Percentiles rank a stretch among this genome's conserved stretches.
These are phyloP conservation scores for Fusarium nanum DNA, from an alignment of 2,329 filamentous ascomycete species.

Conservation along the genomic window DNA sequence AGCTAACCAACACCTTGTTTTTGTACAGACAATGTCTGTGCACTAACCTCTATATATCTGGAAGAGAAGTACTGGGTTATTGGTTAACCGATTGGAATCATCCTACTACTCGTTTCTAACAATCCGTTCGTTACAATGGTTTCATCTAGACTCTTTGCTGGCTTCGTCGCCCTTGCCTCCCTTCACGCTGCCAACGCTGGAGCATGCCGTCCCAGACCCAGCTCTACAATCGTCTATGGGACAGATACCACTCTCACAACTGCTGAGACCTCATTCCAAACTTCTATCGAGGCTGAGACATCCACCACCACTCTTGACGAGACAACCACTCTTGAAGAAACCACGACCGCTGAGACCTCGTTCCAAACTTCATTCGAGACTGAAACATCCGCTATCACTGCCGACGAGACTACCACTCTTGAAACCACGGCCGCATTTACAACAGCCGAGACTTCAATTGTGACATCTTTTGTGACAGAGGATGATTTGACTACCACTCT, in stretches of 20 bases:
- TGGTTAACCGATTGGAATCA: background rate
- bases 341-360: background rate
- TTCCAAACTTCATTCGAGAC: background rate
- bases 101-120: background rate
- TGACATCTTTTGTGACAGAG: background rate
- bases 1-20: background rate
- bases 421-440: background rate
- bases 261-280: background rate
- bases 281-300: background rate
- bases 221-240: background rate
- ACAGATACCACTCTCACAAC: background rate
- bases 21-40: background rate
- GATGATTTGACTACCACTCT: background rate
- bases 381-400: background rate
- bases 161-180: background rate
- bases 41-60: background rate
- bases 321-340: background rate
- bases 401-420: background rate
- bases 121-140: background rate
- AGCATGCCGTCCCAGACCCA: conserved; percentile 4
- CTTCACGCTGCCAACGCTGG: background rate
- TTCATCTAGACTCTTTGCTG: background rate
- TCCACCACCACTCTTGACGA: background rate
- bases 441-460: background rate
- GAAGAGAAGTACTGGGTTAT: background rate